A percentile compares a stretch with the other conserved stretches of the same genome.
These are phyloP conservation scores for Tylopilus subfusipes DNA, from an alignment of 768 basidiomycete genomes.

Conservation along the genomic window DNA sequence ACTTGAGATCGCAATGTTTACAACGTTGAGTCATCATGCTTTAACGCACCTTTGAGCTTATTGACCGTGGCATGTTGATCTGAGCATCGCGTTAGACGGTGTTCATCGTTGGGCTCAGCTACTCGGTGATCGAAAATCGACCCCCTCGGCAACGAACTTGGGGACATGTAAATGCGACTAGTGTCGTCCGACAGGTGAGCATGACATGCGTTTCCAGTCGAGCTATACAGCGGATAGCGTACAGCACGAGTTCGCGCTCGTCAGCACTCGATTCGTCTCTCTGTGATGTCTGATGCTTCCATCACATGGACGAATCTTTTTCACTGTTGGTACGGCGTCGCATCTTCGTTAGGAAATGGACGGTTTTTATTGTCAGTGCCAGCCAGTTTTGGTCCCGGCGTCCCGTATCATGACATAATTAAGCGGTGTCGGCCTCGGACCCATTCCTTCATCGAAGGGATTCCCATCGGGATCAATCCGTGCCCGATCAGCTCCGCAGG, in stretches of 20 bases:
- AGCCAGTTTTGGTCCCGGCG: no score
- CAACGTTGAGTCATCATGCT: conserved; percentile 26
- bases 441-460: no score
- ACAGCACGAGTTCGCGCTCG: neutral
- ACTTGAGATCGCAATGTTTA: neutral
- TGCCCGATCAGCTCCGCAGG: no score
- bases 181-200: conserved; percentile 5
- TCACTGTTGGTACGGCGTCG: neutral
- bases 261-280: neutral
- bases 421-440: no score
- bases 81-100: conserved; percentile 6
- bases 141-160: neutral
- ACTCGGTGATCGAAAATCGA: neutral
- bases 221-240: neutral
- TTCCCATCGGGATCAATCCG: no score
- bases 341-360: neutral
- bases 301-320: no score
- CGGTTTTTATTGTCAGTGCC: no score
- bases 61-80: conserved; percentile 26
- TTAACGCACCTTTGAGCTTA: conserved; percentile 9
- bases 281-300: no score
- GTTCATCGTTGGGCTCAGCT: neutral
- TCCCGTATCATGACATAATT: no score
- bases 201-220: neutral
- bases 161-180: no score